These are phyloP conservation scores for Phytophthora vignae DNA, from an alignment of 352 stramenopile genomes.

Conservation along the genomic window DNA sequence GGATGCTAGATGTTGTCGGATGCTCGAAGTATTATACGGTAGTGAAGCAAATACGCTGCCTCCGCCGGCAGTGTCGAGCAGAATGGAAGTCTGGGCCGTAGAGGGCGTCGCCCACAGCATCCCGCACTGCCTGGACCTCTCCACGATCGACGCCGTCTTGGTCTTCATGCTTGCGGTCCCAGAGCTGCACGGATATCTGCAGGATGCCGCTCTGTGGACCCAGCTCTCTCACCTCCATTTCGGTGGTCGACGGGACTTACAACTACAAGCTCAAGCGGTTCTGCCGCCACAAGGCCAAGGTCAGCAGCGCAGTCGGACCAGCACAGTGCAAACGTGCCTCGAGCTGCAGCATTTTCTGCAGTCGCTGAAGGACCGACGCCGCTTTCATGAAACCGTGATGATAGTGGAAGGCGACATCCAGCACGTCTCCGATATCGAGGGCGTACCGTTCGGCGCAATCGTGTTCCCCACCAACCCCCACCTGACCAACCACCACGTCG, in stretches of 20 bases:
- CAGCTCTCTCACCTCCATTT: constrained; percentile 38
- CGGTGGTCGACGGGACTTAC: constrained; percentile 14
- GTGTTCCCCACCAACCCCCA: constrained; percentile 56
- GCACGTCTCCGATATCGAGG: constrained; percentile 24
- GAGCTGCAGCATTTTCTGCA: constrained; percentile 44
- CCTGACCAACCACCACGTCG: constrained; percentile 48
- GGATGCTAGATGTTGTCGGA: no score
- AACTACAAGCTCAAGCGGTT: constrained; percentile 10
- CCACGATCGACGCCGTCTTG: constrained; percentile 27
- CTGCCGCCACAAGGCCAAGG: background rate
- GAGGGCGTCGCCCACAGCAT: constrained; percentile 37
- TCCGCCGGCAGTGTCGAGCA: constrained; percentile 8
- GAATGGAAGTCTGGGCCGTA: constrained; percentile 43
- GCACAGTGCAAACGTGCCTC: constrained; percentile 21
- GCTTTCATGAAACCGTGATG: constrained; percentile 34
- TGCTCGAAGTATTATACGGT: no score
- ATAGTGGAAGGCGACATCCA: constrained; percentile 42
- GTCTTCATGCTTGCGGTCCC: constrained; percentile 14
- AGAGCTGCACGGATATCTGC: no score
- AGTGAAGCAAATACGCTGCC: no score
- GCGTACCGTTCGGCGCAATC: constrained; percentile 44
- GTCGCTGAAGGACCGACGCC: constrained; percentile 30
- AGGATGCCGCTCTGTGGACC: constrained; percentile 48
- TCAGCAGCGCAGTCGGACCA: constrained; percentile 30
- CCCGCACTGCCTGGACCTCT: constrained; percentile 32